Percentiles rank a stretch among this genome's conserved stretches.
phyloP scores from a whole-genome alignment of 805 yeast species.

The Sugiyamaella americana region DNA sequence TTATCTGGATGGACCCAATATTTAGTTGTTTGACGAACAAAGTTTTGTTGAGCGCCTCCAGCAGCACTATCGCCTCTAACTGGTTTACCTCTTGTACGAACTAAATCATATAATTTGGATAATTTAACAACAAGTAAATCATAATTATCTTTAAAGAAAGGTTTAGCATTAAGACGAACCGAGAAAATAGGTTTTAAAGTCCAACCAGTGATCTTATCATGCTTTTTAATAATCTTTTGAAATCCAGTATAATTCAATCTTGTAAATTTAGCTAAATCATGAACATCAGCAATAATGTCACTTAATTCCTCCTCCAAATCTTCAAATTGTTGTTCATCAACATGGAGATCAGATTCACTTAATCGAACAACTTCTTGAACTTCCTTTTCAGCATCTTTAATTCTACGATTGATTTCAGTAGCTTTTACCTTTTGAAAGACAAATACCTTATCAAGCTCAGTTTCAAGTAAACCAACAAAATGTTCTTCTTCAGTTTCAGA shows the following conservation, averaged over 20 bases:
- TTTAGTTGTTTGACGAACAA: slow-evolving; percentile 96
- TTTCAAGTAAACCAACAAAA: slow-evolving; percentile 67
- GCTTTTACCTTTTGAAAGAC: slow-evolving; percentile 85
- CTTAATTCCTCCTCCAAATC: slow-evolving; percentile 68
- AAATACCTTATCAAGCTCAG: slow-evolving; percentile 87
- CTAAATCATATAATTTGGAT: slow-evolving; percentile 83
- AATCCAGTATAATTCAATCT: slow-evolving; percentile 94
- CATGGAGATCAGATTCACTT: slow-evolving; percentile 38
- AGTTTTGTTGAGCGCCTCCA: slow-evolving; percentile 97
- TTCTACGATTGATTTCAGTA: slow-evolving; percentile 77
- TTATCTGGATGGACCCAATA: slow-evolving; percentile 99
- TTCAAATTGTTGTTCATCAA: slow-evolving; percentile 63
- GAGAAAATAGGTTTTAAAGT: slow-evolving; percentile 87
- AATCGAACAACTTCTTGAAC: slow-evolving; percentile 62
- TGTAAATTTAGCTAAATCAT: slow-evolving; percentile 90
- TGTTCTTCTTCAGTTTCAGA: slow-evolving; percentile 71
- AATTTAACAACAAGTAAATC: slow-evolving; percentile 84
- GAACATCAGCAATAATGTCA: slow-evolving; percentile 94
- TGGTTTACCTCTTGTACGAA: slow-evolving; percentile 94
- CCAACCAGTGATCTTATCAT: slow-evolving; percentile 81
- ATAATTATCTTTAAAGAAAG: slow-evolving; percentile 92
- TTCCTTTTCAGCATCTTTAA: slow-evolving; percentile 70
- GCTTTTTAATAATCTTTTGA: slow-evolving; percentile 93
- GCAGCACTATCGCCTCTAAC: slow-evolving; percentile 92
- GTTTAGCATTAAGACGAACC: slow-evolving; percentile 86